Conservation (phyloP, 768 basidiomycete genomes). For the Lepiota venenata region DNA sequence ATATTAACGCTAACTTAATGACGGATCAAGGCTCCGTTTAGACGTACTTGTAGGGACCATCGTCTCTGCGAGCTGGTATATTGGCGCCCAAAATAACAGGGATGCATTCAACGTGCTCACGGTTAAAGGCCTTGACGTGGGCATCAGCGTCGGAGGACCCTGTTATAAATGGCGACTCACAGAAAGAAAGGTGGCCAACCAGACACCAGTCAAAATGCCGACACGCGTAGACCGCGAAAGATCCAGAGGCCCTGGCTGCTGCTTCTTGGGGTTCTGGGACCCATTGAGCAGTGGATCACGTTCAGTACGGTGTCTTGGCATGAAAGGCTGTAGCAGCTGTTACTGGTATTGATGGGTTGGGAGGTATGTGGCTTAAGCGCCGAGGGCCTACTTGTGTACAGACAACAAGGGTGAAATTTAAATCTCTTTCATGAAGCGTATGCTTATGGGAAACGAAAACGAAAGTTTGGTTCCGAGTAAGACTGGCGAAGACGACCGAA, state of each 20-base stretch:
- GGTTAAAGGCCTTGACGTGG: conserved; percentile 28
- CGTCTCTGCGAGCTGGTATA: too few species aligned
- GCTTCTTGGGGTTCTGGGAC: conserved; percentile 14
- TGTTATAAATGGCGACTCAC: conserved; percentile 34
- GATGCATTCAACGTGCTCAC: conserved; percentile 18
- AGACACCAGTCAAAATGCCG: conserved; percentile 69
- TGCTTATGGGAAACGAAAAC: too few species aligned
- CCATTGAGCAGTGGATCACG: conserved; percentile 29
- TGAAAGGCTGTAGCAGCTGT: conserved; percentile 4
- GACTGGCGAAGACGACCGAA: too few species aligned
- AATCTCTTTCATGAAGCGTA: too few species aligned
- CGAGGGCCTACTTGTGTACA: too few species aligned
- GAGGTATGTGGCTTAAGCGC: neutral
- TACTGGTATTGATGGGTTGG: neutral
- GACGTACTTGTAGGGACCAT: conserved; percentile 62
- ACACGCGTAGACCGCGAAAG: conserved; percentile 59
- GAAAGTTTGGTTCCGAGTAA: too few species aligned
- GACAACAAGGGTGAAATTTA: too few species aligned
- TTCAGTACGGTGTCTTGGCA: conserved; percentile 25
- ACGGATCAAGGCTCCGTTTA: neutral
- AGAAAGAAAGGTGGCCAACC: conserved; percentile 70
- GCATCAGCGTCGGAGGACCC: neutral
- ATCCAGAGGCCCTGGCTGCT: conserved; percentile 50
- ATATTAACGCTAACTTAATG: conserved; percentile 2
- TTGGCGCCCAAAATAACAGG: conserved; percentile 8